These are phyloP conservation scores for Solanum infundibuliforme DNA, from an alignment of 257 asterid genomes.

Conservation along the genomic window DNA sequence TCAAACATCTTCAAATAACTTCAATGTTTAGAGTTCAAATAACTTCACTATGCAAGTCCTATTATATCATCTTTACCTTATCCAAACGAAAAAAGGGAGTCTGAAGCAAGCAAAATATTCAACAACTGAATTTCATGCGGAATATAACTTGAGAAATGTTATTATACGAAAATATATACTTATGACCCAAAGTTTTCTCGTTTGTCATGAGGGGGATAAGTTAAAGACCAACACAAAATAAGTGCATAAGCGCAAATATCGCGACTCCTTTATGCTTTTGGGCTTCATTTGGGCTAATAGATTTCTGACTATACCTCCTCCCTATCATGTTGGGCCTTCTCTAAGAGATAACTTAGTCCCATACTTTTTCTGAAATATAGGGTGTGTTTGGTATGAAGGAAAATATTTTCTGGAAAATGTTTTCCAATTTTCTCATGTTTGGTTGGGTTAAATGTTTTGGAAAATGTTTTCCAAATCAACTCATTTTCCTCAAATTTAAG, in stretches of 20 bases:
- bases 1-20: background rate
- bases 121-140: too few relatives aligned
- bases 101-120: background rate
- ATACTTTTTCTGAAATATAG: background rate
- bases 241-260: background rate
- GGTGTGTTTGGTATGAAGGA: too few relatives aligned
- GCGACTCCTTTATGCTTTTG: background rate
- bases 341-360: background rate
- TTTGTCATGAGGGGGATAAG: background rate
- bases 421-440: too few relatives aligned
- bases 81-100: background rate
- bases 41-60: background rate
- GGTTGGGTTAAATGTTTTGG: too few relatives aligned
- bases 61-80: background rate
- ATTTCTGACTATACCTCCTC: background rate
- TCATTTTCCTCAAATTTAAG: too few relatives aligned
- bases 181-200: background rate
- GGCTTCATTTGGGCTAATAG: background rate
- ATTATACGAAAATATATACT: background rate
- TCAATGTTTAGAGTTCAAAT: background rate
- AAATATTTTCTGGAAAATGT: too few relatives aligned
- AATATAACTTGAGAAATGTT: background rate
- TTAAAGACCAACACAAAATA: background rate
- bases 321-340: background rate
- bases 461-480: too few relatives aligned